A percentile compares a stretch with the other conserved stretches of the same genome.
Evolutionary conservation across 2,329 filamentous ascomycete species (phyloP).

Genomic region (Periconia sp.): DNA sequence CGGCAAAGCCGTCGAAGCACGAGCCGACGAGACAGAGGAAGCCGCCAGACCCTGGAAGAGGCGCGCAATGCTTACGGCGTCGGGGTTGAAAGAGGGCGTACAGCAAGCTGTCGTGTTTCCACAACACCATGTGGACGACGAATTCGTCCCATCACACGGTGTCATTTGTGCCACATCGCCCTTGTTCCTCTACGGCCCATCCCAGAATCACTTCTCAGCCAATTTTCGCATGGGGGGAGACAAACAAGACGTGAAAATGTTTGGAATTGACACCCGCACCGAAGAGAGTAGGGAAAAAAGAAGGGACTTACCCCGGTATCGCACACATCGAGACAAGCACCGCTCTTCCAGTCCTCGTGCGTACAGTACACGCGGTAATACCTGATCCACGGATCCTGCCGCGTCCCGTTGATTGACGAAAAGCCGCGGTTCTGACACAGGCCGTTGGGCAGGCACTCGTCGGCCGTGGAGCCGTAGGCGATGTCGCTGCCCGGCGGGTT

Average conservation of each 20-base stretch:
- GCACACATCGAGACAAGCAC: constrained; percentile 16
- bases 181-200: constrained; percentile 4
- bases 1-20: too few species aligned
- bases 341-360: constrained; percentile 7
- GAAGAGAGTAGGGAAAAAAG: too few species aligned
- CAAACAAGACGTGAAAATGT: too few species aligned
- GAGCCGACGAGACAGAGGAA: too few species aligned
- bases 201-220: too few species aligned
- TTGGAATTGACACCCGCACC: too few species aligned
- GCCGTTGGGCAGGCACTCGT: constrained; percentile 22
- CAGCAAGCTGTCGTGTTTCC: constrained; percentile 8
- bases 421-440: constrained; percentile 16
- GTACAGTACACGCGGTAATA: constrained; percentile 17
- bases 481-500: constrained; percentile 12
- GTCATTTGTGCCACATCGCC: constrained; percentile 10
- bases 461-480: constrained; percentile 8
- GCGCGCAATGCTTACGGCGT: too few species aligned
- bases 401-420: not conserved
- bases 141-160: constrained; percentile 16
- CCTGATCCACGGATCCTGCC: constrained; percentile 2
- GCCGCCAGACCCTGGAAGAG: too few species aligned
- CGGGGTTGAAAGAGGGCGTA: too few species aligned
- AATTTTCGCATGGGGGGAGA: too few species aligned
- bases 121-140: constrained; percentile 17
- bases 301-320: too few species aligned